Evolutionary conservation across 1,139 yeast genomes (phyloP), one percentile per base, ranked within the genome.

Genomic region (Blastobotrys apis): DNA sequence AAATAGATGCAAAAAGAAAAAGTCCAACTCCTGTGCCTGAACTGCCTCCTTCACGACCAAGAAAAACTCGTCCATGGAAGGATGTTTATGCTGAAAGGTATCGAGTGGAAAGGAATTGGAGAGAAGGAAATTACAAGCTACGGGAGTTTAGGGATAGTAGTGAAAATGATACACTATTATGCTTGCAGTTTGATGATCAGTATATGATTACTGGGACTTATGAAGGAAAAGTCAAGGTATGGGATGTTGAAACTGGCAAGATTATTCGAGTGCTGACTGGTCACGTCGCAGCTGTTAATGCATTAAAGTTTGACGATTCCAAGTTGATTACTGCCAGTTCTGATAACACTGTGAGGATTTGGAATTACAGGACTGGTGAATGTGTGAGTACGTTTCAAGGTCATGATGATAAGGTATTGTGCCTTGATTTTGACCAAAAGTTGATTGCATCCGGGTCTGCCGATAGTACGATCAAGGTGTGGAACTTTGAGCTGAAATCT

Each of bases 311-410:
- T 63, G 98, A 92, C 65, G 81, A 80, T 43, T 86, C 83, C 55
- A 92, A 92, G 64, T 73, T 92, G 43, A 87, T 92, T 39, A 84
- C 97, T 2, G 97, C 96, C 15, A 90, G 96, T 1, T 72, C 87
- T 62, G 98, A 92, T 65, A 77, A 83, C 42, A 88, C 96, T 0
- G 87, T 92, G 49, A 83, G 90, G 56, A 94, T 92, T 26, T 92
- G 98, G 98, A 88, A 90, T 65, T 87, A 86, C 66, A 84, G 84
- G 52, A 87, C 95, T 0, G 98, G 98, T 31, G 85, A 84, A 60
- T 90, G 97, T 60, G 80, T 92, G 22, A 85, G 95, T 19, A 88
- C 97, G 0, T 88, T 92, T 65, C 72, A 94, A 34, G 97, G 97
- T 3, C 97, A 92, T 65, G 83, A 82, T 42, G 94, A 84, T 58